These are phyloP conservation scores for Aspergillus candidus DNA, from an alignment of 2,329 filamentous ascomycete species.

Conservation along the genomic window DNA sequence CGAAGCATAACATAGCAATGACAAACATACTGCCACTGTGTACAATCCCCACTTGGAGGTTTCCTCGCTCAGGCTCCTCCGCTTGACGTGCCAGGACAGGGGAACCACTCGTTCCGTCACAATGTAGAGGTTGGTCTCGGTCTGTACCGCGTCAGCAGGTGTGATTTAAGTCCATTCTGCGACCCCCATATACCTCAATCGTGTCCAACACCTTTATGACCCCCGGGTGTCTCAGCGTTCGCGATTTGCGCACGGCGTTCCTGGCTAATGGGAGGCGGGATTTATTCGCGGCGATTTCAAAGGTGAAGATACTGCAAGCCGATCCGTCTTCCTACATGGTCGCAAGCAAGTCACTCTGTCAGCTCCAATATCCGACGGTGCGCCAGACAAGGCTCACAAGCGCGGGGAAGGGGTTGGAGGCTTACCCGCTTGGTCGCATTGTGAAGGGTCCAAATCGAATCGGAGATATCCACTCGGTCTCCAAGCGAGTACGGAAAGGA, in stretches of 20 bases:
- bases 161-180: background rate
- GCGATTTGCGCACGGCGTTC: conserved; percentile 89
- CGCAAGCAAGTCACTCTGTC: conserved; percentile 4
- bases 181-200: conserved; percentile 62
- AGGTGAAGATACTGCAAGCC: conserved; percentile 93
- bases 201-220: conserved; percentile 92
- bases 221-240: conserved; percentile 87
- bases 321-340: conserved; percentile 75
- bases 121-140: conserved; percentile 91
- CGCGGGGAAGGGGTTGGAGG: background rate
- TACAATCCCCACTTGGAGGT: conserved; percentile 96
- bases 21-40: conserved; percentile 62
- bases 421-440: conserved; percentile 85
- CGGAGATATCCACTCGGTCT: conserved; percentile 83
- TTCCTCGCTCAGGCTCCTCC: conserved; percentile 81
- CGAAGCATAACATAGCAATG: background rate
- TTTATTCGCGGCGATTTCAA: conserved; percentile 77
- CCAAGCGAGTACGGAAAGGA: conserved; percentile 90
- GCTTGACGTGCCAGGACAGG: conserved; percentile 80
- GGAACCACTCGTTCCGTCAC: conserved; percentile 87
- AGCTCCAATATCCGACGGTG: conserved; percentile 5
- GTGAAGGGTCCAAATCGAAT: conserved; percentile 93
- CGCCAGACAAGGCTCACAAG: background rate
- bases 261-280: conserved; percentile 77
- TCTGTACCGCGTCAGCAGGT: conserved; percentile 48